phyloP scores from a whole-genome alignment of 148 eudicot species.

The Silene latifolia region DNA sequence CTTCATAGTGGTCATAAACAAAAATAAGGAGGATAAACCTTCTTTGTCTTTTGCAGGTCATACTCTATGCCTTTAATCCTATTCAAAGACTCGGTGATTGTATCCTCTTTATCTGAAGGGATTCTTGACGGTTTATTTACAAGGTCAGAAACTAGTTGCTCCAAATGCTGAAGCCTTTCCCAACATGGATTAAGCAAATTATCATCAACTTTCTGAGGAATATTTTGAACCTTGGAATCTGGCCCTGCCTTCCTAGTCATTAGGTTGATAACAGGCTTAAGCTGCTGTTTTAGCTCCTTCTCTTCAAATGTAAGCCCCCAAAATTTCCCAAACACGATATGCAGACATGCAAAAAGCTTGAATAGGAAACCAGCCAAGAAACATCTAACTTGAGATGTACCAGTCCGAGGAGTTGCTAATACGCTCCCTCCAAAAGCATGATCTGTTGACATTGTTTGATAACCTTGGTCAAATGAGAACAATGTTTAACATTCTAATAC shows the following conservation, averaged over 20 bases:
- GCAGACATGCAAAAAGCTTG: conserved; percentile 53
- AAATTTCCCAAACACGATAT: conserved; percentile 39
- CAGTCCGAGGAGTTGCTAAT: conserved; percentile 27
- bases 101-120: conserved; percentile 85
- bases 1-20: neutral
- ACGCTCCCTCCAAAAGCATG: conserved; percentile 21
- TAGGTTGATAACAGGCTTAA: conserved; percentile 13
- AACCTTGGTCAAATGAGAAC: neutral
- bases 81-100: conserved; percentile 64
- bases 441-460: conserved; percentile 16
- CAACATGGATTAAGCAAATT: conserved; percentile 64
- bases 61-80: conserved; percentile 84
- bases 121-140: conserved; percentile 64
- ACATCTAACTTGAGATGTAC: conserved; percentile 19
- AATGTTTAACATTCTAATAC: neutral
- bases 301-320: conserved; percentile 31
- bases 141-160: conserved; percentile 62
- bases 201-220: conserved; percentile 27
- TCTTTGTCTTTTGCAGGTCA: conserved; percentile 91
- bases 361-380: conserved; percentile 37
- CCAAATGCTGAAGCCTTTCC: conserved; percentile 74
- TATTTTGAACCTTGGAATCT: conserved; percentile 29
- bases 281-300: conserved; percentile 27
- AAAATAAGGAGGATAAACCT: conserved; percentile 36
- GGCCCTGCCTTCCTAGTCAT: conserved; percentile 26